Conservation (phyloP, 345 rosid species). For the Hibiscus trionum region DNA sequence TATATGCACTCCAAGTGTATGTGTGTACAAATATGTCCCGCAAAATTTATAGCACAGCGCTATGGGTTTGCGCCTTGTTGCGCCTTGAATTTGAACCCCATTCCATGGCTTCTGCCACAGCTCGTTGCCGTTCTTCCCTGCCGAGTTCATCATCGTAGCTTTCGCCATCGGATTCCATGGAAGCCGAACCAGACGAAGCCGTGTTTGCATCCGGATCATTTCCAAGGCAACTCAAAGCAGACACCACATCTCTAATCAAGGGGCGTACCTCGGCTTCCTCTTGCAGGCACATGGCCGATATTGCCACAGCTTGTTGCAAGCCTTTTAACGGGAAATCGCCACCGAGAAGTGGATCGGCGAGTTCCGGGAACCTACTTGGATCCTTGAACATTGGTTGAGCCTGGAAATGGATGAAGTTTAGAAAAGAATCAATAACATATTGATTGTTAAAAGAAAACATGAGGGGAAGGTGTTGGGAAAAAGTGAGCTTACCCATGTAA, state of each 20-base stretch:
- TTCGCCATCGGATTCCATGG: not conserved
- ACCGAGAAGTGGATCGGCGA: conserved; percentile 61
- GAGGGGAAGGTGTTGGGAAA: not conserved
- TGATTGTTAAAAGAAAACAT: not conserved
- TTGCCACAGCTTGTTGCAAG: conserved; percentile 71
- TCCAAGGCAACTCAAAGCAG: conserved; percentile 67
- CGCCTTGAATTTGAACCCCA: conserved; percentile 51
- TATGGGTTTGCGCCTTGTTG: conserved; percentile 13
- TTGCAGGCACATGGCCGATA: conserved; percentile 82
- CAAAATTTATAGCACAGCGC: not conserved
- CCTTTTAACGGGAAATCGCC: conserved; percentile 52
- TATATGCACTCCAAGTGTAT: not conserved
- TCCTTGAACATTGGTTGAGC: conserved; percentile 78
- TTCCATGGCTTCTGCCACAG: conserved; percentile 63
- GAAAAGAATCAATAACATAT: not conserved
- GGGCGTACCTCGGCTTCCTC: conserved; percentile 74
- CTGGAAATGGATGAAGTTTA: conserved; percentile 20
- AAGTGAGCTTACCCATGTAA: conserved; percentile 57
- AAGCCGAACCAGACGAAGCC: not conserved
- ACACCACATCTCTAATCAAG: conserved; percentile 66
- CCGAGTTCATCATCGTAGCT: conserved; percentile 9
- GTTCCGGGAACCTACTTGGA: conserved; percentile 44
- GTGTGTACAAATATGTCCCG: not conserved
- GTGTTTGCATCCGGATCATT: conserved; percentile 15
- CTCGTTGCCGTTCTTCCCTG: conserved; percentile 37